A percentile compares a stretch with the other conserved stretches of the same genome.
Evolutionary conservation across 139 green algal species (phyloP).

Genomic region (Chlamydomonas sp.): DNA sequence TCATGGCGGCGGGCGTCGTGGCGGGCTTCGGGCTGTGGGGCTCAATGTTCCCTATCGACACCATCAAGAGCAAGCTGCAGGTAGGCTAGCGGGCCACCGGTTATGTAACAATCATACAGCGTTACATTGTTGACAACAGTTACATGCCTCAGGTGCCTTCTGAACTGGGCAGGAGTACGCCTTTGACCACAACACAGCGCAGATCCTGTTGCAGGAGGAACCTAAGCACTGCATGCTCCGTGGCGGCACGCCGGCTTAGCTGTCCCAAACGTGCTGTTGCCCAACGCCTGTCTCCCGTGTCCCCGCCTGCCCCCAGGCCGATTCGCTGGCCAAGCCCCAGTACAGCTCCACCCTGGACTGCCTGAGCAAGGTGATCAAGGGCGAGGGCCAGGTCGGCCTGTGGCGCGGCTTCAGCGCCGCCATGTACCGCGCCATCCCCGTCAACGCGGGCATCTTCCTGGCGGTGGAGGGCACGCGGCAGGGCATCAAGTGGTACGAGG

Average conservation of each 20-base stretch:
- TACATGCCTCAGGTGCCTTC: no score
- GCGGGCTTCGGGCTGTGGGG: conserved; percentile 65
- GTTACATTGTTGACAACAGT: no score
- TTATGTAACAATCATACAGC: no score
- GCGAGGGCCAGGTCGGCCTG: conserved; percentile 48
- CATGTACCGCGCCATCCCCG: conserved; percentile 59
- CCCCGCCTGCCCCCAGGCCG: background rate
- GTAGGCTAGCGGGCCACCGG: background rate
- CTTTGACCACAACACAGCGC: no score
- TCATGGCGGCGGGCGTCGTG: conserved; percentile 46
- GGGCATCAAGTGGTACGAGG: conserved; percentile 46
- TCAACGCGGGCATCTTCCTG: conserved; percentile 64
- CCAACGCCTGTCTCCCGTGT: background rate
- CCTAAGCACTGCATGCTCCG: no score
- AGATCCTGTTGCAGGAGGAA: no score
- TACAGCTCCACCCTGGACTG: conserved; percentile 57
- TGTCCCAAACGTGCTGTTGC: background rate
- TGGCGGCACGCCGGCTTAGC: background rate
- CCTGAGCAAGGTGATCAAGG: conserved; percentile 28
- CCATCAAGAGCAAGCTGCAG: conserved; percentile 66
- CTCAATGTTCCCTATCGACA: conserved; percentile 67
- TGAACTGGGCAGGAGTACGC: no score
- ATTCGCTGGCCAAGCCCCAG: conserved; percentile 50
- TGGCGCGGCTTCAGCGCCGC: conserved; percentile 57
- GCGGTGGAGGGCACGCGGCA: conserved; percentile 57